Evolutionary conservation across 2,329 filamentous ascomycete species (phyloP).

Genomic region (Colletotrichum limetticola): DNA sequence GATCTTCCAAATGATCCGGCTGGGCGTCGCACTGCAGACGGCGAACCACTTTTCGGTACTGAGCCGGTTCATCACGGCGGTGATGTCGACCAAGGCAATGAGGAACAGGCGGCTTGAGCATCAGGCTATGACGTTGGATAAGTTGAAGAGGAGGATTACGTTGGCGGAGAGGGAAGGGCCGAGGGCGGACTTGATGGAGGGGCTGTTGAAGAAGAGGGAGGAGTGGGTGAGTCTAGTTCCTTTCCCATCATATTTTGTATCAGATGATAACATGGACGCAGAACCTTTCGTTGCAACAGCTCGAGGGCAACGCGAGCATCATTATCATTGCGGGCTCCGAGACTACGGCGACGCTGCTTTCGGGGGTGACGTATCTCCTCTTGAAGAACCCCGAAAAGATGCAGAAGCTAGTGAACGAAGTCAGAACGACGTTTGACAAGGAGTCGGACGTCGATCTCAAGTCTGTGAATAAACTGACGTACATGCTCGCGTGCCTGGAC

Average conservation of each 20-base stretch:
- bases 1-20: constrained; percentile 7
- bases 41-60: constrained; percentile 15
- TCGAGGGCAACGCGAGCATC: constrained; percentile 33
- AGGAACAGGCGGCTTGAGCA: not conserved
- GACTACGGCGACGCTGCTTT: constrained; percentile 46
- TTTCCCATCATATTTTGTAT: no score
- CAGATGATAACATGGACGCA: not conserved
- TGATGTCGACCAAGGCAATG: constrained; percentile 13
- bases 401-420: constrained; percentile 48
- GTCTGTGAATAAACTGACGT: constrained; percentile 45
- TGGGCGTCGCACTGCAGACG: constrained; percentile 19
- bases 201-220: constrained; percentile 33
- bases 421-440: constrained; percentile 45
- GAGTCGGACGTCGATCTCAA: constrained; percentile 50
- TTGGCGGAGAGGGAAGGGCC: constrained; percentile 14
- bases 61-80: not conserved
- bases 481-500: constrained; percentile 52
- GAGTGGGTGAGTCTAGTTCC: constrained; percentile 24
- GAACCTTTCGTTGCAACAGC: constrained; percentile 23
- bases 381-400: constrained; percentile 43
- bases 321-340: constrained; percentile 46
- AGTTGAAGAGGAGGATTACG: constrained; percentile 33
- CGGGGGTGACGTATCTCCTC: constrained; percentile 42
- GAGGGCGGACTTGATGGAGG: constrained; percentile 32
- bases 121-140: constrained; percentile 8